These are phyloP conservation scores for Didymella segeticola DNA, from an alignment of 2,329 filamentous ascomycete species.

Conservation along the genomic window DNA sequence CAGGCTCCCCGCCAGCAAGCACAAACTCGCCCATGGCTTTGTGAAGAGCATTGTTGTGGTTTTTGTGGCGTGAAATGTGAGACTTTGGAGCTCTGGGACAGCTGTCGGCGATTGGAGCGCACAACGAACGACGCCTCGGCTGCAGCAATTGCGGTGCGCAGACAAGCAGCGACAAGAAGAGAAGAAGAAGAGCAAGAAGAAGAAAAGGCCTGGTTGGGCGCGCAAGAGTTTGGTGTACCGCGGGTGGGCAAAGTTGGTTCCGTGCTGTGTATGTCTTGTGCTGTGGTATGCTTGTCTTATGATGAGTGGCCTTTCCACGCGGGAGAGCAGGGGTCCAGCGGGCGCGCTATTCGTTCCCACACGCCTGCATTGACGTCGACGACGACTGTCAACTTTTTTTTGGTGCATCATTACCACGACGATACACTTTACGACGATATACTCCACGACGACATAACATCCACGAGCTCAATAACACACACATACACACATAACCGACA, in stretches of 20 bases:
- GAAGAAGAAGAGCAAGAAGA: conserved; percentile 31
- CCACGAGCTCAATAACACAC: background rate
- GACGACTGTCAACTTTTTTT: conserved; percentile 33
- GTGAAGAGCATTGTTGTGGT: conserved; percentile 44
- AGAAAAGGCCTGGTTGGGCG: conserved; percentile 32
- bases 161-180: conserved; percentile 28
- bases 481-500: background rate
- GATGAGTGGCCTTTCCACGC: conserved; percentile 45
- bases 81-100: conserved; percentile 10
- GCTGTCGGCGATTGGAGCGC: conserved; percentile 1
- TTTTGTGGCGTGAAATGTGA: too few species aligned
- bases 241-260: conserved; percentile 26
- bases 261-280: background rate
- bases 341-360: conserved; percentile 24
- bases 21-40: conserved; percentile 45
- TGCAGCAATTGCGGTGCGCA: conserved; percentile 31
- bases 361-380: conserved; percentile 39
- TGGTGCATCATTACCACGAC: background rate
- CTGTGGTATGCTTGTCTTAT: conserved; percentile 29
- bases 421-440: background rate
- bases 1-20: conserved; percentile 49
- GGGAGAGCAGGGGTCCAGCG: conserved; percentile 29
- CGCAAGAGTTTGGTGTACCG: background rate
- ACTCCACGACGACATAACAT: background rate
- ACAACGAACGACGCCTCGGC: conserved; percentile 40